These are phyloP conservation scores for Rubia balearica DNA, from an alignment of 305 asterid species.

Conservation along the genomic window DNA sequence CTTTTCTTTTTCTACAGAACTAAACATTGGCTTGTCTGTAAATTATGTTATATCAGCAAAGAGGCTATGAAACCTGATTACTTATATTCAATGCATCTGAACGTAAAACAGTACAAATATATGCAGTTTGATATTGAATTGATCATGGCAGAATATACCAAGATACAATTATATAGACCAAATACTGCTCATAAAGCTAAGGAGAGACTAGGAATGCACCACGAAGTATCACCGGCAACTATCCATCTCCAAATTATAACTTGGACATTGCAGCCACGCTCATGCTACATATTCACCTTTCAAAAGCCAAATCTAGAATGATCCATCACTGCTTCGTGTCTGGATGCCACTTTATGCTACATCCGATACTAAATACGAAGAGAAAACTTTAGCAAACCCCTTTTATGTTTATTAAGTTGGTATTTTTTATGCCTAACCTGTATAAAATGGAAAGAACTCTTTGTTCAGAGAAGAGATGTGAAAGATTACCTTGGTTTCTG, in stretches of 20 bases:
- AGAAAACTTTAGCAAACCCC: constrained; percentile 12
- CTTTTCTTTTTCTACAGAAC: background rate
- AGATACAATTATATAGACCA: constrained; percentile 8
- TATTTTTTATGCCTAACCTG: background rate
- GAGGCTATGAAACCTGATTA: background rate
- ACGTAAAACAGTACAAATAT: background rate
- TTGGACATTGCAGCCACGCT: too few relatives aligned
- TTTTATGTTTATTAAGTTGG: background rate
- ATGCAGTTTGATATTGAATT: background rate
- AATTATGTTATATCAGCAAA: background rate
- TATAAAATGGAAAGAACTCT: constrained; percentile 2
- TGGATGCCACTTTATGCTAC: constrained; percentile 96
- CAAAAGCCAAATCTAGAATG: background rate
- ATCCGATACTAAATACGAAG: constrained; percentile 54
- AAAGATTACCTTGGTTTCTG: constrained; percentile 71
- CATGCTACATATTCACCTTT: constrained; percentile 21
- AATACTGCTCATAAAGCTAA: background rate
- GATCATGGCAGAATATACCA: background rate
- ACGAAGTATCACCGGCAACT: background rate
- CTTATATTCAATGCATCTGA: background rate
- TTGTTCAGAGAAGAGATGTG: background rate
- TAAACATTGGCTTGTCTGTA: background rate
- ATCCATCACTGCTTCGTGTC: constrained; percentile 26
- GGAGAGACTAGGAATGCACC: background rate
- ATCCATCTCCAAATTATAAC: too few relatives aligned